Conservation (phyloP, 495 filamentous ascomycete genomes). For the Tirmania nivea region DNA sequence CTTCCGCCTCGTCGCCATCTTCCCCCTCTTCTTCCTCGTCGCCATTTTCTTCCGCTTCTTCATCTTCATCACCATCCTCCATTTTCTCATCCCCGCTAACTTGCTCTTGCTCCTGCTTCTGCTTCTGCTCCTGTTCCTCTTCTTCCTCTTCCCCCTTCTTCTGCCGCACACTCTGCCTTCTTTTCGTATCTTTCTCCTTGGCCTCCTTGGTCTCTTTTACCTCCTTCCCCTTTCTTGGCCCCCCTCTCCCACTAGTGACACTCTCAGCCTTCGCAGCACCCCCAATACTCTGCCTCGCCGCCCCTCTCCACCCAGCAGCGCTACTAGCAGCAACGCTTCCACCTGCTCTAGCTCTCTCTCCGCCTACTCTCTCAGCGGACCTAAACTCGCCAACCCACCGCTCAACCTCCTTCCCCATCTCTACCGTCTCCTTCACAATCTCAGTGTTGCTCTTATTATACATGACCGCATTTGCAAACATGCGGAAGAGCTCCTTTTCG, state of each 20-base stretch:
- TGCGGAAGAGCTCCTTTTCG: slow-evolving; percentile 86
- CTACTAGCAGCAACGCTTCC: slow-evolving; percentile 25
- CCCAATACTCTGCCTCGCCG: background rate
- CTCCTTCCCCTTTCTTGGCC: background rate
- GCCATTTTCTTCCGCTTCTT: background rate
- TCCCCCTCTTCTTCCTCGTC: slow-evolving; percentile 11
- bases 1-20: slow-evolving; percentile 10
- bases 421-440: slow-evolving; percentile 16
- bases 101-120: background rate
- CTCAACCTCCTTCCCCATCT: slow-evolving; percentile 22
- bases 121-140: slow-evolving; percentile 10
- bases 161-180: background rate
- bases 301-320: slow-evolving; percentile 7
- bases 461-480: slow-evolving; percentile 97
- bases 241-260: background rate
- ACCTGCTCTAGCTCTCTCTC: slow-evolving; percentile 25
- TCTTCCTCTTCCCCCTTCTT: slow-evolving; percentile 9
- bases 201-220: background rate
- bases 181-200: background rate
- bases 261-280: background rate
- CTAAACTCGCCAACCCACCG: slow-evolving; percentile 33
- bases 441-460: slow-evolving; percentile 40
- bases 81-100: background rate
- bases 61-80: background rate
- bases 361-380: slow-evolving; percentile 15